Evolutionary conservation across 1,139 yeast genomes (phyloP), one percentile per base, ranked within the genome.

Genomic region (Suzukiozyma palmioleophila): DNA sequence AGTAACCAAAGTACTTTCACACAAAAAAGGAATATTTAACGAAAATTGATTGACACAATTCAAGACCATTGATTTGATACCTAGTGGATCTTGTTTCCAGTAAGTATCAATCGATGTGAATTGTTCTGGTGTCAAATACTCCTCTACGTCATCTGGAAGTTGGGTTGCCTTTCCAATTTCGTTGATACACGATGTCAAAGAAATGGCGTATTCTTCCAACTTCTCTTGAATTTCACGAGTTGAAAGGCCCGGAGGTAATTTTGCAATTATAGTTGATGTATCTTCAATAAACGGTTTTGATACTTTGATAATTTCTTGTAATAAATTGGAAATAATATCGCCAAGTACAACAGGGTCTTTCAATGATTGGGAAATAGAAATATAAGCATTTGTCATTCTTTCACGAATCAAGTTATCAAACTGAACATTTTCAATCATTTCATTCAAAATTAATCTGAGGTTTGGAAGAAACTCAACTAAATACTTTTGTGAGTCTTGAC

Each of bases 111-210:
- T 56, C 5, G 44, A 30, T 8, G 36, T 33, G 15, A 52, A 38
- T 34, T 62, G 63, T 12, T 59, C 60, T 9, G 54, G 59, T 8
- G 63, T 56, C 39, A 62, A 60, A 35, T 60, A 59, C 13, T 67
- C 73, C 12, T 73, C 77, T 11, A 65, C 51, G 21, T 81, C 87
- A 32, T 77, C 84, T 0, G 85, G 80, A 4, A 77, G 56, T 35
- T 73, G 70, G 48, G 84, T 61, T 0, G 90, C 88, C 42, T 79
- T 81, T 0, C 89, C 92, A 11, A 86, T 62, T 41, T 83, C 86
- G 15, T 71, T 70, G 0, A 87, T 58, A 53, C 89, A 84, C 8
- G 75, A 63, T 25, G 85, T 60, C 35, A 86, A 58, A 27, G 88
- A 79, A 3, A 68, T 48, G 3, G 74, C 52, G 45, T 80, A 79